These are phyloP conservation scores for Eremothecium cymbalariae DNA, from an alignment of 1,139 yeast species.

Conservation along the genomic window DNA sequence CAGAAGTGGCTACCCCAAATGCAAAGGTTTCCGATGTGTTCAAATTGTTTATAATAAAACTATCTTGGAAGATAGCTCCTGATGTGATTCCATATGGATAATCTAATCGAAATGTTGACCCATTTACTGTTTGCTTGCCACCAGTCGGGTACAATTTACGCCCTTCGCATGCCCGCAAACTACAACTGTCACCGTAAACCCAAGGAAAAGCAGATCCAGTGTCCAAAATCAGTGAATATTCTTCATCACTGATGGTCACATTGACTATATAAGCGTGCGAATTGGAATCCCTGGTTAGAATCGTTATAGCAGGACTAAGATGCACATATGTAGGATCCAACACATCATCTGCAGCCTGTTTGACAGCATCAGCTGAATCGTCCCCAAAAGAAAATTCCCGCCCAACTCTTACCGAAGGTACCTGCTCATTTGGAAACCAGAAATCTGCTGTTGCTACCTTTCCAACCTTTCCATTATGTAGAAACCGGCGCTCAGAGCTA, in stretches of 20 bases:
- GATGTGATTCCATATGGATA: slow-evolving; percentile 51
- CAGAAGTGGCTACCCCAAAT: slow-evolving; percentile 47
- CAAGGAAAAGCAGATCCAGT: slow-evolving; percentile 61
- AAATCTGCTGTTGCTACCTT: too few relatives aligned
- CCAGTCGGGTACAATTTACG: slow-evolving; percentile 31
- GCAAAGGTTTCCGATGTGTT: slow-evolving; percentile 36
- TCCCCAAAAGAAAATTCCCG: too few relatives aligned
- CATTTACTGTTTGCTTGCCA: slow-evolving; percentile 20
- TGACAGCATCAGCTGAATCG: too few relatives aligned
- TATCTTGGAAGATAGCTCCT: slow-evolving; percentile 40
- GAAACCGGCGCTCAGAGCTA: too few relatives aligned
- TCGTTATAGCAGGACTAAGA: slow-evolving; percentile 24
- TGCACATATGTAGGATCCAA: slow-evolving; percentile 12
- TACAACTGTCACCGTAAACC: slow-evolving; percentile 51
- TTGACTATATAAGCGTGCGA: slow-evolving; percentile 34
- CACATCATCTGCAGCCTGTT: slow-evolving; percentile 1
- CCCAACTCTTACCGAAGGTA: too few relatives aligned
- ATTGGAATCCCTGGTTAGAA: slow-evolving; percentile 25
- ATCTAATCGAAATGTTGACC: slow-evolving; percentile 37
- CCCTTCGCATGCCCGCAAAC: slow-evolving; percentile 38
- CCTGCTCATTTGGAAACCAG: too few relatives aligned
- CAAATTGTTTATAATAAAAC: slow-evolving; percentile 38
- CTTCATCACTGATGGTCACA: slow-evolving; percentile 34
- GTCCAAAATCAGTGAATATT: slow-evolving; percentile 49
- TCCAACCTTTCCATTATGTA: too few relatives aligned